These are phyloP conservation scores for Leucocoprinus leucothites DNA, from an alignment of 768 basidiomycete genomes.

Conservation along the genomic window DNA sequence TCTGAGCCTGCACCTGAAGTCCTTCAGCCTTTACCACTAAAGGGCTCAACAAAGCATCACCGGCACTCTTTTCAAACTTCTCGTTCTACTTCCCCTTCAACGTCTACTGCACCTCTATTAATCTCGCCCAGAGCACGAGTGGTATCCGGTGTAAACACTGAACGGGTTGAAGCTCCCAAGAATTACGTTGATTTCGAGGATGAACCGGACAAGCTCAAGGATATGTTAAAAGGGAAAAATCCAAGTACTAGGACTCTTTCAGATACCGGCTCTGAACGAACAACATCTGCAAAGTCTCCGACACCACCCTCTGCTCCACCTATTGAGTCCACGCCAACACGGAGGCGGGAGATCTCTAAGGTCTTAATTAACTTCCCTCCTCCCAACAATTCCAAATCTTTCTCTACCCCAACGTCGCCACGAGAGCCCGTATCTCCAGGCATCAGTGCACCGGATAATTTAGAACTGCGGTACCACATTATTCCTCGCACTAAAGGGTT, in stretches of 20 bases:
- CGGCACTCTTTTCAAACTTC: constrained; percentile 26
- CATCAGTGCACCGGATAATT: constrained; percentile 21
- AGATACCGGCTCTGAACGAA: constrained; percentile 21
- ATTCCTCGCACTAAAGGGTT: constrained; percentile 43
- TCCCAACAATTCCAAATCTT: constrained; percentile 35
- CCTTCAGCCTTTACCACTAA: constrained; percentile 19
- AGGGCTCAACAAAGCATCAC: constrained; percentile 18
- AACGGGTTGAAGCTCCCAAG: constrained; percentile 73
- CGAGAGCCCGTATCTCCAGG: constrained; percentile 22
- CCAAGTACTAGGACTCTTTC: constrained; percentile 33
- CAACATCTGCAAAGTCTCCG: constrained; percentile 18
- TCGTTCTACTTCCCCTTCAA: constrained; percentile 35
- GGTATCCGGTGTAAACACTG: constrained; percentile 68
- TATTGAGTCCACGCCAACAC: constrained; percentile 22
- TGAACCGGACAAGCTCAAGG: constrained; percentile 73
- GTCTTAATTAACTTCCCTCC: constrained; percentile 44
- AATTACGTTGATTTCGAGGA: constrained; percentile 82
- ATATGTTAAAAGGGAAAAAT: constrained; percentile 57
- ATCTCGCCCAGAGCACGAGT: constrained; percentile 56
- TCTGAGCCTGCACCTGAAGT: constrained; percentile 15
- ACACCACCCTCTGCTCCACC: constrained; percentile 24
- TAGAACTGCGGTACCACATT: constrained; percentile 39
- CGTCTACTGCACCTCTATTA: constrained; percentile 42
- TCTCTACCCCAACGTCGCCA: constrained; percentile 39
- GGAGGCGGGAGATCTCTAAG: constrained; percentile 34